A percentile compares a stretch with the other conserved stretches of the same genome.
Conservation (phyloP, 1,284 basidiomycete genomes). For the Ceratobasidium sp. region DNA sequence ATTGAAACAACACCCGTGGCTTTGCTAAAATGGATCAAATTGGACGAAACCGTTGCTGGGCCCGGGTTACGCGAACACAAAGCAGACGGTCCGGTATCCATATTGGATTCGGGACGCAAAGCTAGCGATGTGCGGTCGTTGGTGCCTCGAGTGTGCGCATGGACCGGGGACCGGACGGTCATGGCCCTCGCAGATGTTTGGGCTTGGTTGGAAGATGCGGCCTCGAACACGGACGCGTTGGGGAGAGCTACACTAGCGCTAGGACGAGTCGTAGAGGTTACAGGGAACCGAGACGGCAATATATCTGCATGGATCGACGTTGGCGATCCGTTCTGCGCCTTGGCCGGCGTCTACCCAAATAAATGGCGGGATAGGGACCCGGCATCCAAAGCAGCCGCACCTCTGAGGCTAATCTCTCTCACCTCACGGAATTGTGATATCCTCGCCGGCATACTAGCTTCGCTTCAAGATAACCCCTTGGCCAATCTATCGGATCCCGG, state of each 20-base stretch:
- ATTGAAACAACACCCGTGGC: slow-evolving; percentile 27
- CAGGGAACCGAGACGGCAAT: neutral
- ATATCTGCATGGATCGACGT: slow-evolving; percentile 27
- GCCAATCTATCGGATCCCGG: neutral
- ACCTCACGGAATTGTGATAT: slow-evolving; percentile 30
- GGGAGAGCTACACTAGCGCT: slow-evolving; percentile 9
- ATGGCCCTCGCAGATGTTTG: slow-evolving; percentile 32
- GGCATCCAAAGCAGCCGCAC: neutral
- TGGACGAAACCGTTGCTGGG: slow-evolving; percentile 15
- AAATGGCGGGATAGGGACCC: neutral
- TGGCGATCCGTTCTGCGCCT: slow-evolving; percentile 37
- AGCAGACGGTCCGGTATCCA: neutral
- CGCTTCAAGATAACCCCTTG: neutral
- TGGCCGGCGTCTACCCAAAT: neutral
- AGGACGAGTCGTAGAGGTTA: slow-evolving; percentile 11
- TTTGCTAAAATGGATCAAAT: slow-evolving; percentile 9
- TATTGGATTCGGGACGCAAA: neutral
- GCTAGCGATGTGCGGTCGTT: slow-evolving; percentile 30
- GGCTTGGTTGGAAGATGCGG: neutral
- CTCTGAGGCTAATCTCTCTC: slow-evolving; percentile 18
- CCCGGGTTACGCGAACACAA: slow-evolving; percentile 19
- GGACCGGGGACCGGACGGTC: slow-evolving; percentile 22
- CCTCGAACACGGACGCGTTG: neutral
- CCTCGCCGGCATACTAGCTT: slow-evolving; percentile 8
- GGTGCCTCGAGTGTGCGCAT: slow-evolving; percentile 35